phyloP scores from a whole-genome alignment of 768 basidiomycete genomes.

The Auriculariales sp. region DNA sequence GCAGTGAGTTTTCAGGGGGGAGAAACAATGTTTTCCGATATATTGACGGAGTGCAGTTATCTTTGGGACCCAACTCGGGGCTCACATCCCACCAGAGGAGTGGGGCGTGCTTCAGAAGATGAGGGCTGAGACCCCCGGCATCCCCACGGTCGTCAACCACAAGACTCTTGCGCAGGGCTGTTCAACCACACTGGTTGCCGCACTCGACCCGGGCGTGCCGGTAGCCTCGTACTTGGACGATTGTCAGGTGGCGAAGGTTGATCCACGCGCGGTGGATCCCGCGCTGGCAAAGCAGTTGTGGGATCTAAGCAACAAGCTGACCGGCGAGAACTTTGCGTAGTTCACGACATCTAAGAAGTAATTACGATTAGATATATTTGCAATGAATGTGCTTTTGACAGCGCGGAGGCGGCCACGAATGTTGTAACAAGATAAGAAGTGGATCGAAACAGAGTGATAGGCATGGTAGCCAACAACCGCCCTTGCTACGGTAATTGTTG shows the following conservation, averaged over 20 bases:
- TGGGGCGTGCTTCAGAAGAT: not conserved
- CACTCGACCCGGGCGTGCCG: constrained; percentile 14
- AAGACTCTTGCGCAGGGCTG: constrained; percentile 4
- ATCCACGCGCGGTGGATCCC: constrained; percentile 12
- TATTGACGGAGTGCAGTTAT: not conserved
- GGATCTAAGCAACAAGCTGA: constrained; percentile 18
- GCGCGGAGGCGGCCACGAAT: too few species aligned
- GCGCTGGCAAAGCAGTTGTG: constrained; percentile 16
- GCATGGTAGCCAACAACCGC: too few species aligned
- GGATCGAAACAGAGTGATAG: too few species aligned
- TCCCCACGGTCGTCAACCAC: not conserved
- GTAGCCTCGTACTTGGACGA: constrained; percentile 15
- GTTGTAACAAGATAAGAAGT: too few species aligned
- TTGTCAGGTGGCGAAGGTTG: constrained; percentile 13
- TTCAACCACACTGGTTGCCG: constrained; percentile 16
- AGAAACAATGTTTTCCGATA: not conserved
- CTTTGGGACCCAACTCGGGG: not conserved
- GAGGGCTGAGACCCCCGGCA: not conserved
- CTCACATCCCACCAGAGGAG: not conserved
- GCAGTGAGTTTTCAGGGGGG: not conserved
- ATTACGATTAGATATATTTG: too few species aligned
- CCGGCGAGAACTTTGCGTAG: constrained; percentile 1
- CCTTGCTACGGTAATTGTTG: too few species aligned
- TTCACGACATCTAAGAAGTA: too few species aligned
- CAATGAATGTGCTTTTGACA: too few species aligned